Evolutionary conservation across 257 asterid genomes (phyloP), one percentile per base, ranked within the genome.

Genomic region (Lavandula angustifolia): DNA sequence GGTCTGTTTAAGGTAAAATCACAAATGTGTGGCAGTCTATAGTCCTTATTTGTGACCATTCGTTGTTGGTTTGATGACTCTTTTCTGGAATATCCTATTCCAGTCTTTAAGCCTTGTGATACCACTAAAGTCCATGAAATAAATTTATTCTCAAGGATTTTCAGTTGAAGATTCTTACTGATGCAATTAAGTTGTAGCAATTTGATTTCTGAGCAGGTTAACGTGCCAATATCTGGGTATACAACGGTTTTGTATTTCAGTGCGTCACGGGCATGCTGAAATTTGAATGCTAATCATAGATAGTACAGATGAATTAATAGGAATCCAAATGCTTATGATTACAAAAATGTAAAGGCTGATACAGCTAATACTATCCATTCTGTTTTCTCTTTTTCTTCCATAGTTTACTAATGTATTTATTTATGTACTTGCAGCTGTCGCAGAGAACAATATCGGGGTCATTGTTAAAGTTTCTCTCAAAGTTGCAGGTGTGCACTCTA

Each of bases 361-460:
- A 57, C 67, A 62, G 57, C 68, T 42, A 57, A 38, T 57, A 35
- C 22, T 47, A 38, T 33, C 43, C 51, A 18, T 34, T 60, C 55
- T 59, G 43, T 73, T 64, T 16, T 38, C 71, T 37, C 54, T 6
- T 67, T 62, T 7, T 6, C 49, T 37, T 62, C 12, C 62, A 42
- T 38, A n/a, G 18, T 22, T 60, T 49, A 14, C 53, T 64, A 47
- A 60, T n/a, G 10, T 40, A 54, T 29, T 56, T 35, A 12, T 71
- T 27, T 50, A 8, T 44, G 59, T 74, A 57, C 64, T 64, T 68
- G 75, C 96, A 94, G 99, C 94, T 94, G 49, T 90, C 99, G 41
- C 99, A 94, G 66, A 95, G 99, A 71, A 94, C 99, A 17, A 71
- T 94, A 59, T 77, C 97, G 6, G 96, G 95, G 62, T 90, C 99